Conservation (phyloP, 202 grass and related monocot species). For the Cymbopogon flexuosus region DNA sequence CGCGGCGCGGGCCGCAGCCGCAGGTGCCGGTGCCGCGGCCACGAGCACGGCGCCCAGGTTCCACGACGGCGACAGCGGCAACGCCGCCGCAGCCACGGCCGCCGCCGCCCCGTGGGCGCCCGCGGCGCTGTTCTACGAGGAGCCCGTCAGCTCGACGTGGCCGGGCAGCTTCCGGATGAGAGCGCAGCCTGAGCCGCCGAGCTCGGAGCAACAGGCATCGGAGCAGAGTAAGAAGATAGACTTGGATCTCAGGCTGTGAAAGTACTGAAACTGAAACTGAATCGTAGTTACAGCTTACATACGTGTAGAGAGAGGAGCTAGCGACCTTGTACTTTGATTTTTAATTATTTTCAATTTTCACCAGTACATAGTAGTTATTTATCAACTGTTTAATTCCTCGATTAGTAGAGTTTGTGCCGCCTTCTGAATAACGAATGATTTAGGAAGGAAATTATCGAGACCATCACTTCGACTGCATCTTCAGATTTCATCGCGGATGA, state of each 20-base stretch:
- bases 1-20: not conserved
- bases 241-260: slow-evolving; percentile 70
- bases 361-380: slow-evolving; percentile 4
- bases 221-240: slow-evolving; percentile 70
- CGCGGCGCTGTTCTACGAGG: slow-evolving; percentile 42
- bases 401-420: not conserved
- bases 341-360: slow-evolving; percentile 14
- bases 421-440: slow-evolving; percentile 17
- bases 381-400: slow-evolving; percentile 14
- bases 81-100: not conserved
- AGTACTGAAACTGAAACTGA: not conserved
- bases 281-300: not conserved
- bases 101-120: slow-evolving; percentile 19
- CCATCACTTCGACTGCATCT: not conserved
- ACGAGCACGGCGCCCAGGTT: slow-evolving; percentile 35
- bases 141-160: slow-evolving; percentile 47
- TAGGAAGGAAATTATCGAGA: not conserved
- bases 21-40: not conserved
- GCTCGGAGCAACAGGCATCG: slow-evolving; percentile 31
- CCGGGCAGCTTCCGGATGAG: slow-evolving; percentile 74
- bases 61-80: slow-evolving; percentile 28
- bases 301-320: not conserved
- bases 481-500: not conserved
- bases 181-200: slow-evolving; percentile 39
- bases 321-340: slow-evolving; percentile 20